A percentile compares a stretch with the other conserved stretches of the same genome.
phyloP scores from a whole-genome alignment of 2,329 filamentous ascomycete genomes.

The Fusarium sp. region DNA sequence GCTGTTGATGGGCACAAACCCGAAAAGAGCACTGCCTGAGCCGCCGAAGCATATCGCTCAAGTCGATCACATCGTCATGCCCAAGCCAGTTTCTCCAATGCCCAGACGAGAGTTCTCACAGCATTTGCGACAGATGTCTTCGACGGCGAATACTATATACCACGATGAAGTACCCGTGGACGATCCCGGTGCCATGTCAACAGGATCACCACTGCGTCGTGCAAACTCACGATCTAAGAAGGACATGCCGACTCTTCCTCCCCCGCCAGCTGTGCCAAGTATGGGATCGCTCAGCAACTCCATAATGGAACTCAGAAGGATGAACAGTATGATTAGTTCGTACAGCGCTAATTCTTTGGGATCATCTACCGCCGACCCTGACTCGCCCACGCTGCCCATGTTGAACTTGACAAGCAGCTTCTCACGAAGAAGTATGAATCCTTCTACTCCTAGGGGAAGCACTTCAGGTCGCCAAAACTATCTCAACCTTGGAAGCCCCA shows the following conservation, averaged over 20 bases:
- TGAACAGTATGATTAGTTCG: constrained; percentile 66
- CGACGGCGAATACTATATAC: constrained; percentile 45
- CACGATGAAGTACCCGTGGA: constrained; percentile 21
- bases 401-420: constrained; percentile 52
- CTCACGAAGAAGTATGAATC: constrained; percentile 47
- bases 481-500: constrained; percentile 56
- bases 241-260: constrained; percentile 21
- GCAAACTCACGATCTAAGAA: constrained; percentile 29
- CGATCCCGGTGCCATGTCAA: constrained; percentile 32
- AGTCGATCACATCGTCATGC: constrained; percentile 45
- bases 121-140: constrained; percentile 41
- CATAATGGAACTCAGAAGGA: constrained; percentile 65
- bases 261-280: constrained; percentile 5
- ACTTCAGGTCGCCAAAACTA: constrained; percentile 60
- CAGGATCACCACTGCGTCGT: constrained; percentile 43
- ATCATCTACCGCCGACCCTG: constrained; percentile 46
- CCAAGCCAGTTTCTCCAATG: constrained; percentile 48
- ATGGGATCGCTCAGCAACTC: constrained; percentile 53
- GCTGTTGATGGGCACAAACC: constrained; percentile 44
- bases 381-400: constrained; percentile 56
- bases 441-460: constrained; percentile 44
- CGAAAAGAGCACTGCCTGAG: constrained; percentile 46
- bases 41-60: constrained; percentile 46
- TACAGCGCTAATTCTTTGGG: constrained; percentile 56
- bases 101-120: constrained; percentile 29